A percentile compares a stretch with the other conserved stretches of the same genome.
These are phyloP conservation scores for Apodospora peruviana DNA, from an alignment of 495 filamentous ascomycete species.

Conservation along the genomic window DNA sequence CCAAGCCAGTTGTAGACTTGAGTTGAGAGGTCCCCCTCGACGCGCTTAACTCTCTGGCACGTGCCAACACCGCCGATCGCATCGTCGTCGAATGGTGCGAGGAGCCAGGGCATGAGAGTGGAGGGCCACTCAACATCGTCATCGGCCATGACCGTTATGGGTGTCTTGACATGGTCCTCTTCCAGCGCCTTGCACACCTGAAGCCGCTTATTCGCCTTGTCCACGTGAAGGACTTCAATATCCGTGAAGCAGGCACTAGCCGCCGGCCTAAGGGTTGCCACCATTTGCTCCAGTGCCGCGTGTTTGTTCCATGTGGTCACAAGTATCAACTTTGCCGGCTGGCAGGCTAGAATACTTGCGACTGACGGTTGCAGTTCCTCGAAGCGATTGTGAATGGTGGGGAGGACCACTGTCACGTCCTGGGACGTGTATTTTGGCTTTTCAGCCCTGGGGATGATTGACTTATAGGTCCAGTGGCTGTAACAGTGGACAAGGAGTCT, in stretches of 20 bases:
- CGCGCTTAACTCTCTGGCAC: slow-evolving; percentile 70
- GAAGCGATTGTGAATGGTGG: slow-evolving; percentile 49
- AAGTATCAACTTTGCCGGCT: slow-evolving; percentile 47
- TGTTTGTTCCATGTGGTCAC: slow-evolving; percentile 52
- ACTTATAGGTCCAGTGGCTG: slow-evolving; percentile 47
- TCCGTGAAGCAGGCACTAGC: slow-evolving; percentile 15
- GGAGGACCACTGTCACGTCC: slow-evolving; percentile 54
- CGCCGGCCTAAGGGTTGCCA: slow-evolving; percentile 29
- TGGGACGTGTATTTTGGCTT: slow-evolving; percentile 40
- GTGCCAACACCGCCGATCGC: slow-evolving; percentile 76
- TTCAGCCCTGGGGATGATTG: slow-evolving; percentile 32
- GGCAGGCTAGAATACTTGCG: slow-evolving; percentile 49
- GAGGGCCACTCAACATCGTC: slow-evolving; percentile 83
- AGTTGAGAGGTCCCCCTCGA: slow-evolving; percentile 50
- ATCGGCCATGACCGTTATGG: slow-evolving; percentile 76
- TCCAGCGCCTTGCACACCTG: slow-evolving; percentile 80
- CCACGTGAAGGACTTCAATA: slow-evolving; percentile 38
- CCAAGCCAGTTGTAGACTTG: slow-evolving; percentile 72
- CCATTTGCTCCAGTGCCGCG: slow-evolving; percentile 37
- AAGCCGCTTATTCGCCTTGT: slow-evolving; percentile 66
- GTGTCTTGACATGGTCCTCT: slow-evolving; percentile 55
- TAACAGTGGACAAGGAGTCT: slow-evolving; percentile 48
- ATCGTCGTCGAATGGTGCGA: slow-evolving; percentile 77
- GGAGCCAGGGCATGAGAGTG: slow-evolving; percentile 72
- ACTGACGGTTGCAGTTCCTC: slow-evolving; percentile 48